A percentile compares a stretch with the other conserved stretches of the same genome.
phyloP scores from a whole-genome alignment of 169 alveolate genomes.

The Perkinsus marinus region DNA sequence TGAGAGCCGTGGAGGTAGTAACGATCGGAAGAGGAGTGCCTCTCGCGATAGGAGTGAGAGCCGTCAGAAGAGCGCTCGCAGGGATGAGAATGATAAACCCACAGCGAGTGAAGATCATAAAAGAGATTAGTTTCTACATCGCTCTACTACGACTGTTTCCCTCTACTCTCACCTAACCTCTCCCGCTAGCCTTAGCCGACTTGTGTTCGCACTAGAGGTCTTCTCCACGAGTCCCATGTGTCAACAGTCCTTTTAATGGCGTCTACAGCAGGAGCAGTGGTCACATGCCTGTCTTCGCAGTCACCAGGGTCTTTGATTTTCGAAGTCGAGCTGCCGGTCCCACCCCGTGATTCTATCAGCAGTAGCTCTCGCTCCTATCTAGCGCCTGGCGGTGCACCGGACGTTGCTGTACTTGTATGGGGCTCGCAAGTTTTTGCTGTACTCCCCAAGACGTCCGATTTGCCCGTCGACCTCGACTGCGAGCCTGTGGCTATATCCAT shows the following conservation, averaged over 20 bases:
- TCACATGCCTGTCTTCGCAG: background rate
- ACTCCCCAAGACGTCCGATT: background rate
- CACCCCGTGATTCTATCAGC: background rate
- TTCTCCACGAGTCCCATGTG: background rate
- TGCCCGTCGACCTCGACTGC: background rate
- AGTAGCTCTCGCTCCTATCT: background rate
- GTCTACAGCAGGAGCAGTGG: background rate
- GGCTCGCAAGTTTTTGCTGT: background rate
- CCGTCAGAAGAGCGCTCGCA: background rate
- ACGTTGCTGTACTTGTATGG: background rate
- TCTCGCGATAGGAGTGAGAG: background rate
- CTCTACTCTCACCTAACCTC: background rate
- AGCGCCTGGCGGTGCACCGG: background rate
- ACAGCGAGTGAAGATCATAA: background rate
- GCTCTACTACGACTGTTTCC: background rate
- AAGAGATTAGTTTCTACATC: background rate
- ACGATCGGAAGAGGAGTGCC: background rate
- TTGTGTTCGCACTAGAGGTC: background rate
- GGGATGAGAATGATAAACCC: background rate
- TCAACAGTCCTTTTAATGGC: background rate
- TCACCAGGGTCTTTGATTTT: background rate
- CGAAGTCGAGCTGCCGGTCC: background rate
- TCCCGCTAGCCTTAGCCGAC: background rate
- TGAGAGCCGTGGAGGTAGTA: background rate
- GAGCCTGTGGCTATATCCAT: background rate